Evolutionary conservation across 108 stramenopile species (phyloP), one percentile per base, ranked within the genome.

Genomic region (Schizochytrium sp.): DNA sequence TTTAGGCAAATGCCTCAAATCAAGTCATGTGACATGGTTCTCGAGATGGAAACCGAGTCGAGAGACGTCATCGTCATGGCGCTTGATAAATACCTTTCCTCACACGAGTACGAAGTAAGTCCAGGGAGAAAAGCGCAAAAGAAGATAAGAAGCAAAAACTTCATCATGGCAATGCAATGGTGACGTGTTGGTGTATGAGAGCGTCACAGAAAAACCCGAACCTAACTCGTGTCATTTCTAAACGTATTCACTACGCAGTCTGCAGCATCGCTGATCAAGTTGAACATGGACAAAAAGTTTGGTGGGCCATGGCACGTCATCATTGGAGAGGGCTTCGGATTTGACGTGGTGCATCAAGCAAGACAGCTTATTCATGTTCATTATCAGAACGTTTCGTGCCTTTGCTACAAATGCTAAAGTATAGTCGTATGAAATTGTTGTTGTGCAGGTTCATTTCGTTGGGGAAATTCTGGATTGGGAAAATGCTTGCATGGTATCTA

Each of bases 211-310:
- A 34, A 34, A 34, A 34, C 34, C 34, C 34, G 34, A 34, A 34
- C 34, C 34, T 34, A 2, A 34, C 34, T 34, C 34, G 34, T 34
- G 1, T 34, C 34, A 2, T 34, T 34, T 34, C 34, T 34, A 34
- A 2, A 34, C 2, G 34, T 34, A 34, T 34, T 34, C 34, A 34
- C 34, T 34, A 34, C 34, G 34, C 88, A 94, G 93, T 92, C 92
- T 21, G 72, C 94, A 3, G 93, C 95, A 16, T 92, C 93, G 53
- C 60, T 95, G 14, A 96, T 96, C 12, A 96, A 96, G 60, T 92
- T 93, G 34, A 95, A 94, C 12, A 91, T 96, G 72, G 96, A 96
- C 90, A 96, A 96, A 87, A 95, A 96, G 88, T 96, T 96, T 87
- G 96, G 96, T 5, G 91, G 93, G 5, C 93, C 96, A 5, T 96